These are phyloP conservation scores for Sugiyamaella pinicola DNA, from an alignment of 1,139 yeast species.

Conservation along the genomic window DNA sequence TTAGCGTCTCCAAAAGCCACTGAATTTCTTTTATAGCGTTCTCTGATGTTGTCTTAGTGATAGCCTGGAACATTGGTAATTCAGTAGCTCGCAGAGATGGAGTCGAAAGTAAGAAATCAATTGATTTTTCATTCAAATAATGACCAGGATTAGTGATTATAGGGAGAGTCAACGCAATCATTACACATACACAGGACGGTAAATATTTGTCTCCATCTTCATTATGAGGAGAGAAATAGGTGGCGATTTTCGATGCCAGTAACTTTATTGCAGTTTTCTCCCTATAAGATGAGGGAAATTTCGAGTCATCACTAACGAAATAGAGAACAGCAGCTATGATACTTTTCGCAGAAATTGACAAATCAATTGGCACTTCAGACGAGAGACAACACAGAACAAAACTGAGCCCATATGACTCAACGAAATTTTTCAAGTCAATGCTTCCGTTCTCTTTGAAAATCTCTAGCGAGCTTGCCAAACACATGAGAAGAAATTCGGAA, in stretches of 20 bases:
- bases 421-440: constrained; percentile 58
- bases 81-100: constrained; percentile 59
- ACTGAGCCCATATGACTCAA: constrained; percentile 62
- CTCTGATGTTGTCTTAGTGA: constrained; percentile 53
- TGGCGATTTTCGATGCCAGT: constrained; percentile 61
- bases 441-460: constrained; percentile 33
- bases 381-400: constrained; percentile 55
- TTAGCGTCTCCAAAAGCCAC: constrained; percentile 65
- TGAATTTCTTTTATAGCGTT: constrained; percentile 57
- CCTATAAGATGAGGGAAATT: constrained; percentile 47
- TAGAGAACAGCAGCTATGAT: constrained; percentile 18
- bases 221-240: constrained; percentile 45
- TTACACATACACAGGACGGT: constrained; percentile 51
- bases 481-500: constrained; percentile 38
- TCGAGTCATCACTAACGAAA: constrained; percentile 12
- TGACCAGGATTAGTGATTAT: constrained; percentile 70
- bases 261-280: constrained; percentile 62
- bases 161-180: constrained; percentile 56
- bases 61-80: constrained; percentile 62
- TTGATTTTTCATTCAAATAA: constrained; percentile 67
- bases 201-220: constrained; percentile 29
- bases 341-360: constrained; percentile 9
- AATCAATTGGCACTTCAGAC: constrained; percentile 13
- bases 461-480: constrained; percentile 37
- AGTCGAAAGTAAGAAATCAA: constrained; percentile 46